Evolutionary conservation across 1,139 yeast genomes (phyloP).

Genomic region (Candida labiduridarum): DNA sequence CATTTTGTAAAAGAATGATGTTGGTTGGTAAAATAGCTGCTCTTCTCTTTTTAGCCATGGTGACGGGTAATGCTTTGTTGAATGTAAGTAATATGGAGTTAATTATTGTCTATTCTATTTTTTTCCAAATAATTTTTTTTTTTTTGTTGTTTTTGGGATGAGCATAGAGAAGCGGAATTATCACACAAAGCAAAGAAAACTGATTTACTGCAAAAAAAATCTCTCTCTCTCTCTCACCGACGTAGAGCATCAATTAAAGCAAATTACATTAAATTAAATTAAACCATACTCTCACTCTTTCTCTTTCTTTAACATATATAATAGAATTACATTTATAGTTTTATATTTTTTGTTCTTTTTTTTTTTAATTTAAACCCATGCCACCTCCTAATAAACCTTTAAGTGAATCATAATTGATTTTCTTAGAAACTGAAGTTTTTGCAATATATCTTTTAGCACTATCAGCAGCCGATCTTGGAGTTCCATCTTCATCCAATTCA

Average conservation of each 20-base stretch:
- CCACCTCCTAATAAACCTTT: slow-evolving; percentile 45
- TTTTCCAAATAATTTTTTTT: slow-evolving; percentile 1
- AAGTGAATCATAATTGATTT: slow-evolving; percentile 82
- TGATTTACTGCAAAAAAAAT: slow-evolving; percentile 2
- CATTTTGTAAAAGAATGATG: slow-evolving; percentile 85
- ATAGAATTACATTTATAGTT: neutral
- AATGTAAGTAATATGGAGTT: neutral
- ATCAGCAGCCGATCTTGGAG: slow-evolving; percentile 62
- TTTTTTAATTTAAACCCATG: slow-evolving; percentile 6
- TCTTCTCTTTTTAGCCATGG: slow-evolving; percentile 85
- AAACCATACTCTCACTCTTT: slow-evolving; percentile 2
- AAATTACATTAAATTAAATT: neutral
- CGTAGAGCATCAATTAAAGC: neutral
- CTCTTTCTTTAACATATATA: neutral
- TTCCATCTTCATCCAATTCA: slow-evolving; percentile 50
- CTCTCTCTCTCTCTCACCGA: too few relatives aligned
- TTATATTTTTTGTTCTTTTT: slow-evolving; percentile 1
- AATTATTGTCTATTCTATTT: neutral
- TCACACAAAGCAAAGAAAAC: neutral
- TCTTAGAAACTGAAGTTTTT: slow-evolving; percentile 75
- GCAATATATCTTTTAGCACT: slow-evolving; percentile 72
- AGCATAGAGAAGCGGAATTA: neutral
- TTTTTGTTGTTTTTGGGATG: neutral
- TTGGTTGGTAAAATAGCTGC: slow-evolving; percentile 92
- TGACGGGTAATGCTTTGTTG: slow-evolving; percentile 6